These are phyloP conservation scores for Lavandula angustifolia DNA, from an alignment of 257 asterid genomes.

Conservation along the genomic window DNA sequence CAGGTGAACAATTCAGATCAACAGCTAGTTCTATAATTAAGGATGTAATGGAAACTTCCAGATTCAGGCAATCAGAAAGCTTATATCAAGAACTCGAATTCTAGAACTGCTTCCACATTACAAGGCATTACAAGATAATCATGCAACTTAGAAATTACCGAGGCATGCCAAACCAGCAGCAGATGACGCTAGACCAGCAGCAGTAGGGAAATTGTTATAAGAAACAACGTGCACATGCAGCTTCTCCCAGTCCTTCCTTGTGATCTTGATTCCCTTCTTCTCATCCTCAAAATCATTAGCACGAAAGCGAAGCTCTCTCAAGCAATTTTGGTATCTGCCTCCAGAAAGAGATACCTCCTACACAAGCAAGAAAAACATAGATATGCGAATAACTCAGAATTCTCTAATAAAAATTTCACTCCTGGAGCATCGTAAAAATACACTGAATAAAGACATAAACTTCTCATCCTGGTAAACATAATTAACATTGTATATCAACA, in stretches of 20 bases:
- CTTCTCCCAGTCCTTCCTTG: conserved; percentile 86
- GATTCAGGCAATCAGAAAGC: conserved; percentile 14
- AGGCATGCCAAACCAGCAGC: conserved; percentile 99
- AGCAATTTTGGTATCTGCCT: conserved; percentile 79
- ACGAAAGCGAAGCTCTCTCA: conserved; percentile 89
- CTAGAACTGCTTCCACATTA: conserved; percentile 13
- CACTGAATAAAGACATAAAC: not conserved
- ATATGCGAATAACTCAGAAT: conserved; percentile 16
- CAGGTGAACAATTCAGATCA: not conserved
- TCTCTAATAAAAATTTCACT: conserved; percentile 9
- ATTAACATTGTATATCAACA: not conserved
- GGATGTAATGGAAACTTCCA: not conserved
- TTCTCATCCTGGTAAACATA: conserved; percentile 9
- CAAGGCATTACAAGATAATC: conserved; percentile 21
- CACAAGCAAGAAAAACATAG: conserved; percentile 37
- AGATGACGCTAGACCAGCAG: conserved; percentile 99
- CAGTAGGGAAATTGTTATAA: conserved; percentile 94
- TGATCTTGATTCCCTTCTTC: conserved; percentile 79
- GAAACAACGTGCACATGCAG: conserved; percentile 85
- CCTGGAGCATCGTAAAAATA: conserved; percentile 19
- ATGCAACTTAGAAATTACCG: conserved; percentile 46
- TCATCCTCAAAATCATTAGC: conserved; percentile 89
- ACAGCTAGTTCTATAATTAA: conserved; percentile 5
- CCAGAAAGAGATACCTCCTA: conserved; percentile 99
- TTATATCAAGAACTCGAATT: conserved; percentile 15